Percentiles rank a stretch among this genome's conserved stretches.
Evolutionary conservation across 2,329 filamentous ascomycete genomes (phyloP).

Genomic region (Apiospora pterosperma): DNA sequence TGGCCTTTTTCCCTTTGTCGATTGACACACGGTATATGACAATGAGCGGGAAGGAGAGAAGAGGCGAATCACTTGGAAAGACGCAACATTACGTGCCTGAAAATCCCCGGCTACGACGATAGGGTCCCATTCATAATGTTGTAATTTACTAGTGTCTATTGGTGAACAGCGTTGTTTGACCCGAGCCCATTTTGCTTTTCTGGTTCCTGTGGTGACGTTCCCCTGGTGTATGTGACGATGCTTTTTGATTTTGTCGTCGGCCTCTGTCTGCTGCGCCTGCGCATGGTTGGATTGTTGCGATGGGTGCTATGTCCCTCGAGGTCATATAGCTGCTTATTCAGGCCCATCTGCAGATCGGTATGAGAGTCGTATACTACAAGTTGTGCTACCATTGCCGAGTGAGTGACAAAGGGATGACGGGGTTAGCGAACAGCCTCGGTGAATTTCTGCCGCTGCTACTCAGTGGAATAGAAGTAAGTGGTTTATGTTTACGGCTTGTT

Average conservation of each 20-base stretch:
- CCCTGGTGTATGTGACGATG: background rate
- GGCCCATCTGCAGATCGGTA: background rate
- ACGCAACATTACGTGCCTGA: constrained; percentile 19
- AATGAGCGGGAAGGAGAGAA: background rate
- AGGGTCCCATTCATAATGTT: constrained; percentile 40
- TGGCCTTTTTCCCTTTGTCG: background rate
- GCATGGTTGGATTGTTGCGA: too few relatives aligned
- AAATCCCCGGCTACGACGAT: constrained; percentile 19
- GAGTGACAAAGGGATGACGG: too few relatives aligned
- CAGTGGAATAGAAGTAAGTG: too few relatives aligned
- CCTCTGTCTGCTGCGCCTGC: too few relatives aligned
- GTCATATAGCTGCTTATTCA: background rate
- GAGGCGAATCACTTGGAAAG: background rate
- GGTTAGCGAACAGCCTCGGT: too few relatives aligned
- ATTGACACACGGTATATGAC: background rate
- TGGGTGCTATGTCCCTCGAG: too few relatives aligned
- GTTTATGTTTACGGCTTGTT: too few relatives aligned
- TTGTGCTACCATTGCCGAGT: background rate
- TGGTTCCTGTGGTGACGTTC: too few relatives aligned
- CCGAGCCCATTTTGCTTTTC: background rate
- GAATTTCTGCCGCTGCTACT: too few relatives aligned
- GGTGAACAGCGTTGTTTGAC: constrained; percentile 7
- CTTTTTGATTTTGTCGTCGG: background rate
- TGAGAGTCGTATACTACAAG: background rate
- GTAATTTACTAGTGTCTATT: constrained; percentile 44